Conservation (phyloP, 345 rosid species). For the Citrus unshiu region DNA sequence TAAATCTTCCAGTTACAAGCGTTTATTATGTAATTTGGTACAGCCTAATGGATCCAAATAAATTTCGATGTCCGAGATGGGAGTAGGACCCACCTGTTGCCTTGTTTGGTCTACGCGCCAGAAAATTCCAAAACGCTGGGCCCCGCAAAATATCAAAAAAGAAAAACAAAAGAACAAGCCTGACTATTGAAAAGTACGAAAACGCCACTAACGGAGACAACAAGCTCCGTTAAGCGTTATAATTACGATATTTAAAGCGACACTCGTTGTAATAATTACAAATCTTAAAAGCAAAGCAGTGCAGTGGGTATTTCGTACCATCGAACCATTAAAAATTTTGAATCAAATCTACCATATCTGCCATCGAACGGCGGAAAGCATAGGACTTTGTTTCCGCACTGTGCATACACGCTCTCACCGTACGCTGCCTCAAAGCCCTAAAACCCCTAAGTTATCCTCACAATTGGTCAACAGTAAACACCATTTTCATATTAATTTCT, state of each 20-base stretch:
- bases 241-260: not conserved
- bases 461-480: not conserved
- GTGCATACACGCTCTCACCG: not conserved
- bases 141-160: not conserved
- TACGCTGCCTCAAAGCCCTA: not conserved
- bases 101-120: constrained; percentile 9
- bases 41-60: constrained; percentile 13
- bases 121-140: constrained; percentile 13
- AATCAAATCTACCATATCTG: not conserved
- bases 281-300: not conserved
- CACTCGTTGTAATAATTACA: constrained; percentile 1
- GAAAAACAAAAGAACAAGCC: not conserved
- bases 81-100: constrained; percentile 13
- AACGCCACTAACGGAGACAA: constrained; percentile 2
- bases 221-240: constrained; percentile 21
- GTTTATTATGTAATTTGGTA: not conserved
- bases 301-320: not conserved
- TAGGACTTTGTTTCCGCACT: not conserved
- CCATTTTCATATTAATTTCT: too few relatives aligned
- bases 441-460: not conserved
- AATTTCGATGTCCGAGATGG: constrained; percentile 10
- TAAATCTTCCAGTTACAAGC: not conserved
- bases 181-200: not conserved
- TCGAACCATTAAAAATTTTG: constrained; percentile 1
- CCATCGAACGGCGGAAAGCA: constrained; percentile 14